A percentile compares a stretch with the other conserved stretches of the same genome.
These are phyloP conservation scores for Tieghemostelium lacteum DNA, from an alignment of 78 protist genomes.

Conservation along the genomic window DNA sequence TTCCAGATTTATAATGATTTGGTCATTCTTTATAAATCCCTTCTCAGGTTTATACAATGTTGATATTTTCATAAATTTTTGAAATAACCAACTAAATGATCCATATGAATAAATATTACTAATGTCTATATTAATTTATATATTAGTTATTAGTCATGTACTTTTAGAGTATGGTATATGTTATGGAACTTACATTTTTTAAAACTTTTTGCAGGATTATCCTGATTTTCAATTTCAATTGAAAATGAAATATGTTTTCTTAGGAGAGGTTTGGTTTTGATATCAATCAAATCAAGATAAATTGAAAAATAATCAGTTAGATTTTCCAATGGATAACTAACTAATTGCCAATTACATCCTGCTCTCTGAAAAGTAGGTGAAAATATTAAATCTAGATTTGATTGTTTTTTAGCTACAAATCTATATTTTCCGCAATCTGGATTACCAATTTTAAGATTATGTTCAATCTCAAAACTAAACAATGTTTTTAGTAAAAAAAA, in stretches of 20 bases:
- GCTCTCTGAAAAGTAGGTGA: constrained; percentile 71
- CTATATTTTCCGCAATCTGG: constrained; percentile 69
- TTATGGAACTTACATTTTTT: constrained; percentile 25
- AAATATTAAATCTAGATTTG: constrained; percentile 58
- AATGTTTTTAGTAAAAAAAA: not conserved
- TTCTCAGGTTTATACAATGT: constrained; percentile 44
- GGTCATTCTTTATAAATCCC: constrained; percentile 52
- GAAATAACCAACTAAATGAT: constrained; percentile 78
- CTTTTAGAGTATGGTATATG: not conserved
- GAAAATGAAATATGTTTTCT: constrained; percentile 77
- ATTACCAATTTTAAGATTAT: constrained; percentile 48
- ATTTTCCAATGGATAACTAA: constrained; percentile 73
- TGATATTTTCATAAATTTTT: constrained; percentile 65
- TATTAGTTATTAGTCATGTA: not conserved
- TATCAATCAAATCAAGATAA: constrained; percentile 70
- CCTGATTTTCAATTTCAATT: constrained; percentile 73
- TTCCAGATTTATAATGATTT: constrained; percentile 53
- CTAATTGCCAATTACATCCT: constrained; percentile 69
- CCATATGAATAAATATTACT: constrained; percentile 74
- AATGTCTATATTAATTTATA: constrained; percentile 17
- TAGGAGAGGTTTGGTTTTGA: constrained; percentile 67
- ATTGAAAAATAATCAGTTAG: constrained; percentile 74
- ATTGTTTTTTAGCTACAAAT: constrained; percentile 56
- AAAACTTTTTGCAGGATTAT: constrained; percentile 61
- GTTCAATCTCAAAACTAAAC: constrained; percentile 54